Percentiles rank a stretch among this genome's conserved stretches.
Conservation (phyloP, 2,329 filamentous ascomycete species). For the Sclerotinia minor region DNA sequence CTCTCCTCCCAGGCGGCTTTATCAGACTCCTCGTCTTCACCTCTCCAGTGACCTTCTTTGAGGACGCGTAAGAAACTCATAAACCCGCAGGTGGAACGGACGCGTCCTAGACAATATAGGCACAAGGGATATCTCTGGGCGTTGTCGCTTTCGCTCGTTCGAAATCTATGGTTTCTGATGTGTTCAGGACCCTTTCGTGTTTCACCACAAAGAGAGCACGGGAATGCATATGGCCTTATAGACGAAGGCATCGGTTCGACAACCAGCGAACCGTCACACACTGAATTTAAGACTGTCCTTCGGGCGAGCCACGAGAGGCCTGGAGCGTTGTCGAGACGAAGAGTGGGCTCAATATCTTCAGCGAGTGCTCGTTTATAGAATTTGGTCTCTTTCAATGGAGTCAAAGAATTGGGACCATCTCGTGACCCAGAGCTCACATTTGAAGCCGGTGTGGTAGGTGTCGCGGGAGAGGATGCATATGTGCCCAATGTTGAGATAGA, state of each 20-base stretch:
- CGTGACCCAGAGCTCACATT: constrained; percentile 49
- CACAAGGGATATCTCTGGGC: constrained; percentile 90
- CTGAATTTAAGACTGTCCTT: constrained; percentile 76
- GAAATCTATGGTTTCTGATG: constrained; percentile 81
- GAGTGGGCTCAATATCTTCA: constrained; percentile 92
- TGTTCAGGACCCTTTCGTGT: constrained; percentile 68
- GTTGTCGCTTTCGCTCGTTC: constrained; percentile 80
- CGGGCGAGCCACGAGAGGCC: constrained; percentile 92
- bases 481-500: constrained; percentile 56
- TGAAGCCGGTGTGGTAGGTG: constrained; percentile 58
- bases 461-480: constrained; percentile 56
- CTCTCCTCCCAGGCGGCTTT: constrained; percentile 94
- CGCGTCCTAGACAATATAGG: constrained; percentile 77
- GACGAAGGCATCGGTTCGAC: constrained; percentile 80
- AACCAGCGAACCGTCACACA: constrained; percentile 81
- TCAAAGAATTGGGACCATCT: constrained; percentile 46
- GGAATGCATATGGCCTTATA: constrained; percentile 45
- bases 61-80: constrained; percentile 88
- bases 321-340: constrained; percentile 85
- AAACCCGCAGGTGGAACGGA: constrained; percentile 89
- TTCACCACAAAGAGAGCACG: constrained; percentile 87
- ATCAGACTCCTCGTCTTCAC: constrained; percentile 79
- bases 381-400: constrained; percentile 80
- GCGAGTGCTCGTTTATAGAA: constrained; percentile 89
- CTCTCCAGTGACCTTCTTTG: constrained; percentile 87